Base-by-base conservation (phyloP, 306 rosid species). In the Heteromeles arbutifolia region DNA sequence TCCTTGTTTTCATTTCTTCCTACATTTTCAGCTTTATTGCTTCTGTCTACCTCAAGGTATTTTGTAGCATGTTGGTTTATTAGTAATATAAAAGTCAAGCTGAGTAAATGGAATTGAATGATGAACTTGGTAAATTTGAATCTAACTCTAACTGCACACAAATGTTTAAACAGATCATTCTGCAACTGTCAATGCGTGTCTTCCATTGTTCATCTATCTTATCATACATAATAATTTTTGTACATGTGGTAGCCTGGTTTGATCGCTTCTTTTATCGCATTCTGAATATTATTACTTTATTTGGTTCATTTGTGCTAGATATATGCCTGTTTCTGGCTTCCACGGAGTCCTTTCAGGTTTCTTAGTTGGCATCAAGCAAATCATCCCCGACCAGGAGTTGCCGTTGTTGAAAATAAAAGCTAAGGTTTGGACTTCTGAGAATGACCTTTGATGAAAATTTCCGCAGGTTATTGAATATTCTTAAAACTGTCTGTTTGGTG, bases 351-450 rank as follows among this genome's bases (percentile, higher is more conserved):
- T 91, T 26, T 79, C 93, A 25, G 98, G 98, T 70, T 88, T 94
- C 79, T 86, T 94, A 92, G 98, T 94, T 82, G 96, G 98, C 78
- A 85, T 94, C 81, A 94, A 94, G 82, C 98, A 94, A 88, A 94
- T 90, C 67, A 83, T 91, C 82, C 98, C 98, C 7, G 98, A 94
- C 81, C 96, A 91, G 80, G 95, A 94, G 84, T 75, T 94, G 77
- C 97, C 98, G 48, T 59, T 82, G 57, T 57, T 94, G 73, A 91
- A 85, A 81, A 63, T 91, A 59, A 94, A 85, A 86, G 85, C 85
- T 67, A 94, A 91, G 95, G 98, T 93, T 74, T 78, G 84, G 26
- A 52, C 22, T 75, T 77, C 72, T 7, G 39, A 24, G 65, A 39
- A 28, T 32, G 39, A 24, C 34, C 31, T 32, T 19, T 6, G 4